Evolutionary conservation across 2,329 filamentous ascomycete species (phyloP).

Genomic region (Talaromyces verruculosus): DNA sequence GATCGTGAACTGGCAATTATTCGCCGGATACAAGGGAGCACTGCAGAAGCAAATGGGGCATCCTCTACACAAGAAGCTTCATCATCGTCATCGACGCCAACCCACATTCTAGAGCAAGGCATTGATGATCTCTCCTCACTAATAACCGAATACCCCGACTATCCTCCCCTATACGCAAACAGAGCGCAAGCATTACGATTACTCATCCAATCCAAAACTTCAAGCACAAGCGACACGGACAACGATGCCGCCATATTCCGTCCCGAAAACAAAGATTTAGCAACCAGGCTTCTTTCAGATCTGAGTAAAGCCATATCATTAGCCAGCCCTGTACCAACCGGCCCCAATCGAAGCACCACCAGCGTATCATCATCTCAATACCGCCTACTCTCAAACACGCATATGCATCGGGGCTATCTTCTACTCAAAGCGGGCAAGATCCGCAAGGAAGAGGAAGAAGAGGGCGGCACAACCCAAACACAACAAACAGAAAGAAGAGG

Average conservation of each 20-base stretch:
- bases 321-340: slow-evolving; percentile 39
- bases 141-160: slow-evolving; percentile 46
- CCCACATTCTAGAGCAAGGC: slow-evolving; percentile 31
- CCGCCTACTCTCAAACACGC: slow-evolving; percentile 53
- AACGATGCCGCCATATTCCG: slow-evolving; percentile 29
- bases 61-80: slow-evolving; percentile 23
- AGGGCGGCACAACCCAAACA: background rate
- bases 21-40: slow-evolving; percentile 34
- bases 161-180: slow-evolving; percentile 57
- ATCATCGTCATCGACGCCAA: background rate
- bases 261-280: slow-evolving; percentile 24
- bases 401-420: slow-evolving; percentile 55
- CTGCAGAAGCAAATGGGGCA: slow-evolving; percentile 13
- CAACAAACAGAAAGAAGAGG: slow-evolving; percentile 17
- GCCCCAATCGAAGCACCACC: slow-evolving; percentile 38
- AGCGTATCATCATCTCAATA: slow-evolving; percentile 48
- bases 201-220: slow-evolving; percentile 31
- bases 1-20: slow-evolving; percentile 43
- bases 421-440: slow-evolving; percentile 40
- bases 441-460: slow-evolving; percentile 23
- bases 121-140: slow-evolving; percentile 45
- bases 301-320: slow-evolving; percentile 48
- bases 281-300: slow-evolving; percentile 37
- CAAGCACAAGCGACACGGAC: background rate
- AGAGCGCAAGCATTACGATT: slow-evolving; percentile 53